Conservation (phyloP, 768 basidiomycete genomes). For the Calvatia gigantea region DNA sequence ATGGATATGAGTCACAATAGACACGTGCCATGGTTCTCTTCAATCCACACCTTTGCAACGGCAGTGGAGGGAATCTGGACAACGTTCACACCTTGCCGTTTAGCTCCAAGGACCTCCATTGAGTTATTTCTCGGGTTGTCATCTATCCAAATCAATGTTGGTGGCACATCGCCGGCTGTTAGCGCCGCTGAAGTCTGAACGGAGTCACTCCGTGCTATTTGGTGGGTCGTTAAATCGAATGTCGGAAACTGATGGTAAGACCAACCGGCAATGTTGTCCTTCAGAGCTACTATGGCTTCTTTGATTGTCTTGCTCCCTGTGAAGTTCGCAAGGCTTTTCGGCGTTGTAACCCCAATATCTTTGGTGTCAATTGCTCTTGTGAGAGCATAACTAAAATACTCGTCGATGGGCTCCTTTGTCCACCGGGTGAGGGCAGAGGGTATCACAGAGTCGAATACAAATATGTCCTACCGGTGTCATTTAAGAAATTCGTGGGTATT, state of each 20-base stretch:
- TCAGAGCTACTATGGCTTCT: slow-evolving; percentile 1
- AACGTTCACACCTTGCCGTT: slow-evolving; percentile 17
- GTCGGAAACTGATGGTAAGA: neutral
- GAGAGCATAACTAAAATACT: slow-evolving; percentile 7
- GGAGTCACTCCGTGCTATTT: neutral
- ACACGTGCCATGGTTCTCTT: slow-evolving; percentile 20
- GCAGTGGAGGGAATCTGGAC: slow-evolving; percentile 26
- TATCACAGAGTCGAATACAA: neutral
- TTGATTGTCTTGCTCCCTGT: slow-evolving; percentile 16
- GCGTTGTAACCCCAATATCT: slow-evolving; percentile 20
- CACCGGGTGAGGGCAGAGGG: slow-evolving; percentile 14
- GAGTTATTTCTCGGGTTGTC: slow-evolving; percentile 19
- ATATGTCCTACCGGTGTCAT: neutral
- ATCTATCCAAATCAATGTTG: slow-evolving; percentile 28
- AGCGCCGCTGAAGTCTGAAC: neutral
- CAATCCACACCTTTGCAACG: slow-evolving; percentile 24
- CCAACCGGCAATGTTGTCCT: slow-evolving; percentile 1
- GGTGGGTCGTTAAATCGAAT: neutral
- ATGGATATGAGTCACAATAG: neutral
- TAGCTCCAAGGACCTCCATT: slow-evolving; percentile 15
- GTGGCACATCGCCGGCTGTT: slow-evolving; percentile 1
- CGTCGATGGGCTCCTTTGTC: slow-evolving; percentile 15
- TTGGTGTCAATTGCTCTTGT: slow-evolving; percentile 17
- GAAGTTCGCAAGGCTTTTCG: slow-evolving; percentile 16
- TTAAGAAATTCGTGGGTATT: neutral